Percentiles rank a stretch among this genome's conserved stretches.
Conservation (phyloP, 805 yeast genomes). For the Metschnikowia bowlesiae region DNA sequence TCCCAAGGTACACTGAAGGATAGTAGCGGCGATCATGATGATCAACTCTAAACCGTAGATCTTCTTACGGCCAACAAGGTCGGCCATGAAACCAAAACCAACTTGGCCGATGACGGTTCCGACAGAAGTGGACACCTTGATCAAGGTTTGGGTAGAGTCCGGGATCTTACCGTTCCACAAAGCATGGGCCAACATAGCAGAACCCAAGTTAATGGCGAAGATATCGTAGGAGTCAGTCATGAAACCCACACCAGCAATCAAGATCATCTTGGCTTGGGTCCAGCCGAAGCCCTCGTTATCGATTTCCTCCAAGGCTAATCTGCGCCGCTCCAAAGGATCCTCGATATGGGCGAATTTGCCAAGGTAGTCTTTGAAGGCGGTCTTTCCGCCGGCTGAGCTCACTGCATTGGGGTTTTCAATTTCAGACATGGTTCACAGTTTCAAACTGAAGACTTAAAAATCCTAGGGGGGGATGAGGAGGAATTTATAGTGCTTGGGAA, state of each 20-base stretch:
- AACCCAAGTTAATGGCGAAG: conserved; percentile 81
- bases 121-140: conserved; percentile 87
- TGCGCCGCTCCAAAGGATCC: conserved; percentile 83
- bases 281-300: conserved; percentile 77
- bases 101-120: conserved; percentile 93
- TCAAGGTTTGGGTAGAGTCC: conserved; percentile 63
- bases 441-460: not conserved
- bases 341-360: conserved; percentile 77
- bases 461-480: not conserved
- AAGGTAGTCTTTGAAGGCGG: conserved; percentile 79
- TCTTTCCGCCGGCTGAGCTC: conserved; percentile 60
- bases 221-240: conserved; percentile 90
- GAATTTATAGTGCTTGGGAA: conserved; percentile 1
- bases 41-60: conserved; percentile 86
- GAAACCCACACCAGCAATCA: conserved; percentile 91
- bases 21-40: conserved; percentile 74
- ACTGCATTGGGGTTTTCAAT: conserved; percentile 20
- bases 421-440: conserved; percentile 20
- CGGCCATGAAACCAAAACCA: conserved; percentile 79
- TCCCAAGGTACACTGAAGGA: conserved; percentile 74
- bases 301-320: conserved; percentile 77
- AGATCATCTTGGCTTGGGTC: conserved; percentile 77
- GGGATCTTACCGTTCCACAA: conserved; percentile 68
- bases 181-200: conserved; percentile 73
- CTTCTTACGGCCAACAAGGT: conserved; percentile 77